Conservation (phyloP, 108 stramenopile species). For the Stephanodiscus minutulus region DNA sequence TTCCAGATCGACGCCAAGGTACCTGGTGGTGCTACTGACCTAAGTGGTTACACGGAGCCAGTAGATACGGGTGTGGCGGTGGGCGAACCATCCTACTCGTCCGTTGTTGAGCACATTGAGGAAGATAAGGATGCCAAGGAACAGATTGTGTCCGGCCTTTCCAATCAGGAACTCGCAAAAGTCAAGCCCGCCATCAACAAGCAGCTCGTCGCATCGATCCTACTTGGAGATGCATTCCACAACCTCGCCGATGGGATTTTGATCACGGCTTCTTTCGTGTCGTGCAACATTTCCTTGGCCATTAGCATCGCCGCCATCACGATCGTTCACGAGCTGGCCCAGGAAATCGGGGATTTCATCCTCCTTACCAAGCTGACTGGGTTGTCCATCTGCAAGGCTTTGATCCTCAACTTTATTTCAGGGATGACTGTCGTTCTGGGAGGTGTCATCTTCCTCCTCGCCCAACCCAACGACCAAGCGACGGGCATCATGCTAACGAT, state of each 20-base stretch:
- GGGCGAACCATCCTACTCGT: too few species aligned
- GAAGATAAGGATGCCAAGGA: too few species aligned
- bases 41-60: not conserved
- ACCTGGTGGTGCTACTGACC: too few species aligned
- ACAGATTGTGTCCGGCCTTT: too few species aligned
- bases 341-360: constrained; percentile 87
- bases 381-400: constrained; percentile 50
- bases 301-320: constrained; percentile 60
- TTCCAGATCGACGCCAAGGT: constrained; percentile 33
- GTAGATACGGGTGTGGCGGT: not conserved
- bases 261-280: constrained; percentile 68
- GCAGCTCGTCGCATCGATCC: constrained; percentile 43
- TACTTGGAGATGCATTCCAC: constrained; percentile 76
- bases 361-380: constrained; percentile 67
- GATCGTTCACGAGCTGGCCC: constrained; percentile 78
- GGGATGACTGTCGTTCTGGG: constrained; percentile 74
- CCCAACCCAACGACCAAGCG: constrained; percentile 43
- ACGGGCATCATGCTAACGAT: constrained; percentile 72
- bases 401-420: constrained; percentile 65
- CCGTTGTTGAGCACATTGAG: too few species aligned
- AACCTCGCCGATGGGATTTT: constrained; percentile 88
- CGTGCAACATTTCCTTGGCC: constrained; percentile 42
- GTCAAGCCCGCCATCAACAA: constrained; percentile 19
- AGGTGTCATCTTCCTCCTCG: constrained; percentile 52
- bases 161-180: too few species aligned